These are phyloP conservation scores for Chaetoscypha palmicola DNA, from an alignment of 2,329 filamentous ascomycete species.

Conservation along the genomic window DNA sequence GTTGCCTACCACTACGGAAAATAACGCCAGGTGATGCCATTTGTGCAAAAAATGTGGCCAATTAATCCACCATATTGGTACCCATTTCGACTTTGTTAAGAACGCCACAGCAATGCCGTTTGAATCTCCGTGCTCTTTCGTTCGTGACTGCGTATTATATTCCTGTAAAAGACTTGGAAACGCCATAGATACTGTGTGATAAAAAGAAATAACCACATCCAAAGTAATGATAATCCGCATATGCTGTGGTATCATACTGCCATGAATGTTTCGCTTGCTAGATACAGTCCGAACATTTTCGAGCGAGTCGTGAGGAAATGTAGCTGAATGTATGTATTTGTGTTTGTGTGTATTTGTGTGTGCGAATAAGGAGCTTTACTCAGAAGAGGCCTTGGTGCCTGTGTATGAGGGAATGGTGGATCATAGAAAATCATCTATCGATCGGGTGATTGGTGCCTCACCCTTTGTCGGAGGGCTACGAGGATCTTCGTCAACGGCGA, in stretches of 20 bases:
- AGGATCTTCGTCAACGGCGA: conserved; percentile 47
- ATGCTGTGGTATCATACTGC: conserved; percentile 4
- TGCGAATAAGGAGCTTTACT: too few species aligned
- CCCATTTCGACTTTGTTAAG: background rate
- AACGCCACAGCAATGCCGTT: conserved; percentile 8
- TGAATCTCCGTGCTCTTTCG: conserved; percentile 1
- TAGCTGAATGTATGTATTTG: background rate
- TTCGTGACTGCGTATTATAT: conserved; percentile 9
- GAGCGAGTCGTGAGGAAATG: conserved; percentile 5
- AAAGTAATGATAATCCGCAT: conserved; percentile 4
- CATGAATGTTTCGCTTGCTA: conserved; percentile 5
- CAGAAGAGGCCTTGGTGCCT: too few species aligned
- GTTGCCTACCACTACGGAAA: too few species aligned
- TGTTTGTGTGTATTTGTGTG: conserved; percentile 6
- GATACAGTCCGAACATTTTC: conserved; percentile 3
- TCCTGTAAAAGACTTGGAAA: conserved; percentile 4
- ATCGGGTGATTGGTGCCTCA: conserved; percentile 67
- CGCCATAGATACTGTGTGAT: background rate
- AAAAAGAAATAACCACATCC: conserved; percentile 1
- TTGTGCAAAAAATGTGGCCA: too few species aligned
- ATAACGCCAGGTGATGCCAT: too few species aligned
- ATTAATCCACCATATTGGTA: too few species aligned
- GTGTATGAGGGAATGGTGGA: too few species aligned
- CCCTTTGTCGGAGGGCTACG: conserved; percentile 69
- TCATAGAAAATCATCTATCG: conserved; percentile 71